Evolutionary conservation across 1,284 basidiomycete genomes (phyloP).

Genomic region (Ustilago trichophora): DNA sequence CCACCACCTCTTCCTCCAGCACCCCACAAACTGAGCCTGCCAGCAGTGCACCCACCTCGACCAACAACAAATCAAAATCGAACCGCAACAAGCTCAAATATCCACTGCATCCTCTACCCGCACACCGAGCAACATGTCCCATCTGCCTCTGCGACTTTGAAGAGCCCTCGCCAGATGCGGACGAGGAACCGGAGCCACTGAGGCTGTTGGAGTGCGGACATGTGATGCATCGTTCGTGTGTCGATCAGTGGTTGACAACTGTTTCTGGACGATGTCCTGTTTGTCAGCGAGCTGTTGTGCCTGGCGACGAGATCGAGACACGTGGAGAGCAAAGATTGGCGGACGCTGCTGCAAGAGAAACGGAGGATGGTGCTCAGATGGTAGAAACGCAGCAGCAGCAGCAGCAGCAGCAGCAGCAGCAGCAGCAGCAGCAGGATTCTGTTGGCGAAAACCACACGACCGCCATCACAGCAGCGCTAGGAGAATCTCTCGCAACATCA

Average conservation of each 20-base stretch:
- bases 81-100: conserved; percentile 29
- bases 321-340: neutral
- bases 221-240: conserved; percentile 52
- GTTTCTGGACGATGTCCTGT: conserved; percentile 59
- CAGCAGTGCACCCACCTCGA: too few species aligned
- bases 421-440: too few species aligned
- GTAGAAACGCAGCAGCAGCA: neutral
- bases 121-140: conserved; percentile 57
- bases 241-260: conserved; percentile 58
- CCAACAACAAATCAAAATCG: neutral
- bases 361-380: neutral
- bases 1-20: too few species aligned
- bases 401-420: too few species aligned
- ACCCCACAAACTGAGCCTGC: too few species aligned
- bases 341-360: neutral
- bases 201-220: conserved; percentile 53
- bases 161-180: conserved; percentile 17
- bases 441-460: too few species aligned
- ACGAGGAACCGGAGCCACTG: conserved; percentile 50
- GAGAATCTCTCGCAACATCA: neutral
- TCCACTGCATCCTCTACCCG: conserved; percentile 51
- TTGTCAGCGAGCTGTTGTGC: conserved; percentile 49
- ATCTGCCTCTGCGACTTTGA: conserved; percentile 62
- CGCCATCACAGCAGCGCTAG: neutral
- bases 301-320: conserved; percentile 1